A percentile compares a stretch with the other conserved stretches of the same genome.
These are phyloP conservation scores for Solanum lignicaule DNA, from an alignment of 257 asterid genomes.

Conservation along the genomic window DNA sequence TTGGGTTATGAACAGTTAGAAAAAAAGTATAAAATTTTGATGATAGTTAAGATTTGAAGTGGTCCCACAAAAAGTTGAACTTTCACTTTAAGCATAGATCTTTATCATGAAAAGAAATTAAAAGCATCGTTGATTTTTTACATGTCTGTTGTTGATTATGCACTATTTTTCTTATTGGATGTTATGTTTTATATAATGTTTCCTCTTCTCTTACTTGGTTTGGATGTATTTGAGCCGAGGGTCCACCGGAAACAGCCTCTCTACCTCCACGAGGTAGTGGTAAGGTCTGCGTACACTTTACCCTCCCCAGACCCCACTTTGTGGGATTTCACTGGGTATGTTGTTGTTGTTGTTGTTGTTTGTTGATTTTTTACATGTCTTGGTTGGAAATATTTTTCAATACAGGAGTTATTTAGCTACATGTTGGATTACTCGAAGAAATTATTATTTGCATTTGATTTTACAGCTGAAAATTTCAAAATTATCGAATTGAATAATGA, in stretches of 20 bases:
- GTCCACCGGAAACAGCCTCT: too few species aligned
- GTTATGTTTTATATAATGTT: too few species aligned
- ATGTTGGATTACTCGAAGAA: not conserved
- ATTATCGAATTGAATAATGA: not conserved
- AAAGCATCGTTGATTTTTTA: not conserved
- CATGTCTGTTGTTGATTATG: not conserved
- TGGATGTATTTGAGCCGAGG: too few species aligned
- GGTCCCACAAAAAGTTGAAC: not conserved
- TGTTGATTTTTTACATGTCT: not conserved
- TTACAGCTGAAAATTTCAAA: not conserved
- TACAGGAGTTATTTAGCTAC: not conserved
- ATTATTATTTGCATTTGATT: not conserved
- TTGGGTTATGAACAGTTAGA: not conserved
- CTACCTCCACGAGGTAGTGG: too few species aligned
- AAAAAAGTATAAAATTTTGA: not conserved
- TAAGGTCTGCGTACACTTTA: too few species aligned
- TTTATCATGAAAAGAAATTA: not conserved
- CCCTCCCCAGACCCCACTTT: too few species aligned
- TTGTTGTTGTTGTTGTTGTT: too few species aligned
- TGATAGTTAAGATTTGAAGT: not conserved
- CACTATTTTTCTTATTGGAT: too few species aligned
- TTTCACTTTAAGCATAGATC: not conserved
- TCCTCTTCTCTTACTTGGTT: too few species aligned
- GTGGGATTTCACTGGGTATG: too few species aligned
- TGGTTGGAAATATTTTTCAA: not conserved